Conservation (phyloP, 208 protist genomes). For the Blastocrithidia nonstop region DNA sequence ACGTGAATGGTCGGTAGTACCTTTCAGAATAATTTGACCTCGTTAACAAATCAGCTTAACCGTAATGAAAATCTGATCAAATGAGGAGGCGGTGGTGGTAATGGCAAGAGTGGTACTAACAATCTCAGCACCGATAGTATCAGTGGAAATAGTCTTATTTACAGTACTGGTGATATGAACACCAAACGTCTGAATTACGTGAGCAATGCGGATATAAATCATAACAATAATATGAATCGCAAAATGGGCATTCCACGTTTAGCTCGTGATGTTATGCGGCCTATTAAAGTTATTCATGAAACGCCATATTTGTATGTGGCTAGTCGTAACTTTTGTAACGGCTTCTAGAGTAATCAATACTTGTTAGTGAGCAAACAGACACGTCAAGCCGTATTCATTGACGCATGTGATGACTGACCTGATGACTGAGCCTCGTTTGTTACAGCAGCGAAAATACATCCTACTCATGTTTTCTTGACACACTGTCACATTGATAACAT, state of each 20-base stretch:
- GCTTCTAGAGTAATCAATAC: constrained; percentile 76
- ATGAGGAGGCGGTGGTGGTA: too few species aligned
- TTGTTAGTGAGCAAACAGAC: constrained; percentile 55
- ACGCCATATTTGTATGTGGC: constrained; percentile 59
- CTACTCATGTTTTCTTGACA: constrained; percentile 73
- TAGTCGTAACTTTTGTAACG: constrained; percentile 64
- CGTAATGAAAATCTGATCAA: constrained; percentile 51
- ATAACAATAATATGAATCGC: constrained; percentile 8
- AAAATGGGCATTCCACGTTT: constrained; percentile 50
- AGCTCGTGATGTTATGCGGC: constrained; percentile 31
- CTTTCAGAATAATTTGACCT: constrained; percentile 71
- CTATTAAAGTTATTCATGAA: constrained; percentile 73
- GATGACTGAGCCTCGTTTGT: constrained; percentile 83
- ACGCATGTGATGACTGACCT: constrained; percentile 80
- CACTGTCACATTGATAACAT: constrained; percentile 83
- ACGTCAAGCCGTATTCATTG: constrained; percentile 64
- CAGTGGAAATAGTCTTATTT: too few species aligned
- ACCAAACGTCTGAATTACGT: too few species aligned
- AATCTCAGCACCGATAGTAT: too few species aligned
- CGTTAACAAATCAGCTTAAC: constrained; percentile 63
- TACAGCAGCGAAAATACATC: constrained; percentile 25
- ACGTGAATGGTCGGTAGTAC: too few species aligned
- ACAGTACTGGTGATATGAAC: too few species aligned
- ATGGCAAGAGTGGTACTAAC: too few species aligned
- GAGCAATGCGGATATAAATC: too few species aligned